Percentiles rank a stretch among this genome's conserved stretches.
Evolutionary conservation across 768 basidiomycete species (phyloP).

Genomic region (Boletus reticuloceps): DNA sequence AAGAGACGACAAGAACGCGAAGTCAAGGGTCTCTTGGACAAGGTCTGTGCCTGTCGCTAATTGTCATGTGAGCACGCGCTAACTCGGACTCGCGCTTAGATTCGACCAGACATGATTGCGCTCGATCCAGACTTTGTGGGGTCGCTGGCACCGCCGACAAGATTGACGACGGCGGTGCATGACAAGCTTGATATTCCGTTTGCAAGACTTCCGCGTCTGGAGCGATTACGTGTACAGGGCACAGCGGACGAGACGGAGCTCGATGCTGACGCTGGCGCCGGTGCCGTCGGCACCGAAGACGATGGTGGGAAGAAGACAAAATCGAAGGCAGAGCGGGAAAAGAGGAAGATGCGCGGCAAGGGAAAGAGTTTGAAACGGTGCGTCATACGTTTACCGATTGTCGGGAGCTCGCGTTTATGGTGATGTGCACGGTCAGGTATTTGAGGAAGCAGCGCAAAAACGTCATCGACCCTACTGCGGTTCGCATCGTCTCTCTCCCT

Average conservation of each 20-base stretch:
- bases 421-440: constrained; percentile 38
- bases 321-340: constrained; percentile 43
- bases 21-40: constrained; percentile 87
- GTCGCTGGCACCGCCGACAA: constrained; percentile 58
- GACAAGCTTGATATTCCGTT: constrained; percentile 54
- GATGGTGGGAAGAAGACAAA: constrained; percentile 25
- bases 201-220: constrained; percentile 73
- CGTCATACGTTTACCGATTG: constrained; percentile 1
- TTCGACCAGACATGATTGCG: constrained; percentile 90
- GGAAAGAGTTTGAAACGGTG: constrained; percentile 81
- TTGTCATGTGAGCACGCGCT: neutral
- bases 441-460: constrained; percentile 93
- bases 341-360: constrained; percentile 84
- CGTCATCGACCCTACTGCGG: constrained; percentile 81
- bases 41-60: constrained; percentile 42
- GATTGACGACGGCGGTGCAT: constrained; percentile 50
- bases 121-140: constrained; percentile 78
- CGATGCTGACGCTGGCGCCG: constrained; percentile 37
- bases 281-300: constrained; percentile 8
- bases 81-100: constrained; percentile 39
- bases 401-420: neutral
- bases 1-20: constrained; percentile 84
- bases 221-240: constrained; percentile 57
- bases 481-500: constrained; percentile 30
- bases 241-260: constrained; percentile 70